Conservation (phyloP, 164 flowering plant species). For the Berberis vulgaris region DNA sequence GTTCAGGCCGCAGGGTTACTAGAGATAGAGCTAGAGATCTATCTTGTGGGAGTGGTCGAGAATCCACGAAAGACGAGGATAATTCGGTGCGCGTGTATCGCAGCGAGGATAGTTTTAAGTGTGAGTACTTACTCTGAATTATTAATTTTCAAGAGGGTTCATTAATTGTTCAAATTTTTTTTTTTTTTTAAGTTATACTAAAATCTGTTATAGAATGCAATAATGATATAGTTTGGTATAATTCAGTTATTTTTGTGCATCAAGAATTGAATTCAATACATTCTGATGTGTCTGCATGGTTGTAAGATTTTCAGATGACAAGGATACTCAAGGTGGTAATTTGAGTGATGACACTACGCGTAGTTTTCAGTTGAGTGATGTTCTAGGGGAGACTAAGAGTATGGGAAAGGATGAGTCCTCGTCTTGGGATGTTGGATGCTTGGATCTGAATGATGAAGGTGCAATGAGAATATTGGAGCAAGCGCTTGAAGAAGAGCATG, state of each 20-base stretch:
- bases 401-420: constrained; percentile 17
- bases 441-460: constrained; percentile 22
- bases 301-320: constrained; percentile 23
- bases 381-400: constrained; percentile 18
- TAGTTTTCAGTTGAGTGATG: constrained; percentile 17
- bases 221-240: too few relatives aligned
- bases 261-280: too few relatives aligned
- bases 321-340: constrained; percentile 14
- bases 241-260: background rate
- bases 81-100: too few relatives aligned
- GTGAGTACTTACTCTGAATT: too few relatives aligned
- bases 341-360: constrained; percentile 15
- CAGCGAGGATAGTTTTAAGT: too few relatives aligned
- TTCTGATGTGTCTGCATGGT: background rate
- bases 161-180: too few relatives aligned
- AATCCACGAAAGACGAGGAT: background rate
- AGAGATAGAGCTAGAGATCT: constrained; percentile 5
- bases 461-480: constrained; percentile 39
- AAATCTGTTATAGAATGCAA: too few relatives aligned
- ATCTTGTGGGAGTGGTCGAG: constrained; percentile 9
- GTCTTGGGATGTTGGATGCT: constrained; percentile 15
- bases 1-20: background rate
- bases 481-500: constrained; percentile 60
- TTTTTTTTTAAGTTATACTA: too few relatives aligned
- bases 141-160: too few relatives aligned